Percentiles rank a stretch among this genome's conserved stretches.
Conservation (phyloP, 2,329 filamentous ascomycete genomes). For the Fusarium sp. region DNA sequence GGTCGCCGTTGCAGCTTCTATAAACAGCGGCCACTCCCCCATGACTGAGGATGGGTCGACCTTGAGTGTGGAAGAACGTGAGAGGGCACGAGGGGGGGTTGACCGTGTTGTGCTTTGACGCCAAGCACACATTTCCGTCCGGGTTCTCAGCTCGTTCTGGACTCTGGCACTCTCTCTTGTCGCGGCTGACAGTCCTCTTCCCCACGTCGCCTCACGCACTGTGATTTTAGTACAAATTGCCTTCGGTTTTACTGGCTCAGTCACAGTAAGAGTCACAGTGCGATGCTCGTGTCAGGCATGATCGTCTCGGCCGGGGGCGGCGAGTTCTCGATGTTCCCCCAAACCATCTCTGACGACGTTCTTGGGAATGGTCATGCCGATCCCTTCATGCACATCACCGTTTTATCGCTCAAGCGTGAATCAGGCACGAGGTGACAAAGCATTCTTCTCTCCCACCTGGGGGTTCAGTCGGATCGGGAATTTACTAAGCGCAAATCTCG, state of each 20-base stretch:
- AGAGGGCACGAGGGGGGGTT: background rate
- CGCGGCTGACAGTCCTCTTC: background rate
- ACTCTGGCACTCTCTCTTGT: background rate
- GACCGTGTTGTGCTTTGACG: background rate
- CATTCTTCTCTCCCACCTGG: background rate
- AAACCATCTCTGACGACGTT: conserved; percentile 15
- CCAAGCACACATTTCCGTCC: conserved; percentile 11
- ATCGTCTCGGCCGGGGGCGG: conserved; percentile 7
- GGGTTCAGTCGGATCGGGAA: background rate
- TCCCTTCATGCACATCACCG: conserved; percentile 31
- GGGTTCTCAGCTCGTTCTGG: conserved; percentile 7
- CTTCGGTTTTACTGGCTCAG: background rate
- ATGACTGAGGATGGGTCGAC: conserved; percentile 22
- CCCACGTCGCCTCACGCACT: conserved; percentile 1
- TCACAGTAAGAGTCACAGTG: conserved; percentile 2
- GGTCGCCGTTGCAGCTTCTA: background rate
- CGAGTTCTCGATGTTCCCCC: conserved; percentile 28
- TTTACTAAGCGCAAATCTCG: conserved; percentile 5
- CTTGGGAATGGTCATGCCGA: conserved; percentile 20
- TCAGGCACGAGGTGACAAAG: conserved; percentile 7
- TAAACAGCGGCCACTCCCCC: background rate
- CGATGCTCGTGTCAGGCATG: conserved; percentile 3
- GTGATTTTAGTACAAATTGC: background rate
- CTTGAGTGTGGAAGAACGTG: conserved; percentile 8
- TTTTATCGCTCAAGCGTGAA: conserved; percentile 21